Evolutionary conservation across 768 basidiomycete species (phyloP), one percentile per base, ranked within the genome.

Genomic region (Boletus bicolor): DNA sequence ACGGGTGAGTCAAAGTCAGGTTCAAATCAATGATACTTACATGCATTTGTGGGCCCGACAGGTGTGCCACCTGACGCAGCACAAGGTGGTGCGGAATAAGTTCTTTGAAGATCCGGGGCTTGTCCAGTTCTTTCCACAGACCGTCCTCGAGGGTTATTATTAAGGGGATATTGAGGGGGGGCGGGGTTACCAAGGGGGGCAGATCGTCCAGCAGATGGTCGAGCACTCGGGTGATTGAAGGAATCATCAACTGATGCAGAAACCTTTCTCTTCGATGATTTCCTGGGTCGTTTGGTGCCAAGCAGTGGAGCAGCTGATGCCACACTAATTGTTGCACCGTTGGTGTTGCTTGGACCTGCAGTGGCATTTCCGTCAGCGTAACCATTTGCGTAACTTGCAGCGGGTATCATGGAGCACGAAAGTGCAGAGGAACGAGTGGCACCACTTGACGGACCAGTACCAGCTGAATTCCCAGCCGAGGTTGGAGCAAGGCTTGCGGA

Each of bases 401-500:
- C 5, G 34, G 68, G 44, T 0, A 36, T 28, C 53, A 59, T 52
- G 10, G 45, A n/a, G 17, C 26, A 49, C 17, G 57, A 47, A 14
- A 19, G 17, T 2, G 44, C 37, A 19, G 54, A 12, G 15, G 53
- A 43, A 15, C 35, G 39, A 15, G 49, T 5, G 12, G 35, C 19
- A 9, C 28, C 44, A 30, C 45, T 45, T 5, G 62, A 51, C 3
- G 54, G 35, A 41, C 49, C 38, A 28, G 48, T 43, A 21, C 36
- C 51, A 11, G 48, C 45, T 24, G 64, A 45, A 46, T 54, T 60
- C 36, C 49, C 39, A 28, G 46, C 19, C 4, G 79, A 36, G 73
- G 75, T 7, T 17, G 49, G 38, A 15, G 75, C 68, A 34, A 66
- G 51, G 8, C 75, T 77, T n/a, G 62, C 62, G 58, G 70, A 68